Percentiles rank a stretch among this genome's conserved stretches.
Evolutionary conservation across 768 basidiomycete species (phyloP).

Genomic region (Phallus indusiatus): DNA sequence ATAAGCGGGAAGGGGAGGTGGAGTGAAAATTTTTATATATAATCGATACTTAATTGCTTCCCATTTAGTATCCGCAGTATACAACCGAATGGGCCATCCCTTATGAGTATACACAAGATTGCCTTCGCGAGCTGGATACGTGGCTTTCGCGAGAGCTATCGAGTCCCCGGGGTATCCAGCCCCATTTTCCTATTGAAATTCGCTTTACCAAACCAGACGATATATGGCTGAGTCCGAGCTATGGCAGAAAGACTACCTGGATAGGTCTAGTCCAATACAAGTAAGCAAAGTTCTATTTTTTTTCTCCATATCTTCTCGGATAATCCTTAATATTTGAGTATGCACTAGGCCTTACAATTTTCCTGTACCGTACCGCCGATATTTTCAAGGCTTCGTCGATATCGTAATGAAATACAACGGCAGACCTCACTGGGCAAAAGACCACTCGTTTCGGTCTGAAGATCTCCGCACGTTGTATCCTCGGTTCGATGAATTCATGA

Average conservation of each 20-base stretch:
- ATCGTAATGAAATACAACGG: conserved; percentile 64
- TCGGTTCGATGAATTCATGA: conserved; percentile 66
- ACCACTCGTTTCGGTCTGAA: conserved; percentile 65
- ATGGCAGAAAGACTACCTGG: conserved; percentile 74
- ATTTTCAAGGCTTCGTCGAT: conserved; percentile 69
- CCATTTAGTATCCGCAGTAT: conserved; percentile 70
- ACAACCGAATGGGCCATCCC: conserved; percentile 96
- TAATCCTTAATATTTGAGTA: background rate
- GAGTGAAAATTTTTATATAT: background rate
- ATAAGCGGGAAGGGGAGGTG: background rate
- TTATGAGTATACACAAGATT: conserved; percentile 51
- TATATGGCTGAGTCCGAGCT: conserved; percentile 89
- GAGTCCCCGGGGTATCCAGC: conserved; percentile 65
- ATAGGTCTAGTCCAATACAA: conserved; percentile 96
- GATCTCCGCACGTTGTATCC: conserved; percentile 66
- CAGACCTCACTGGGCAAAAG: conserved; percentile 95
- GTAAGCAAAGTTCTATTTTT: conserved; percentile 36
- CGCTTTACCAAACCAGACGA: conserved; percentile 83
- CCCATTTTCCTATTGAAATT: conserved; percentile 91
- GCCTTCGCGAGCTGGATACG: conserved; percentile 57
- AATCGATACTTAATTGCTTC: conserved; percentile 13
- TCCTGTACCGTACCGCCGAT: conserved; percentile 67
- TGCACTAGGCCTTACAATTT: conserved; percentile 68
- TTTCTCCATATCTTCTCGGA: background rate
- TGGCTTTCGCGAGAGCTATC: conserved; percentile 65